phyloP scores from a whole-genome alignment of 768 basidiomycete genomes.

The Boletus reticuloceps region DNA sequence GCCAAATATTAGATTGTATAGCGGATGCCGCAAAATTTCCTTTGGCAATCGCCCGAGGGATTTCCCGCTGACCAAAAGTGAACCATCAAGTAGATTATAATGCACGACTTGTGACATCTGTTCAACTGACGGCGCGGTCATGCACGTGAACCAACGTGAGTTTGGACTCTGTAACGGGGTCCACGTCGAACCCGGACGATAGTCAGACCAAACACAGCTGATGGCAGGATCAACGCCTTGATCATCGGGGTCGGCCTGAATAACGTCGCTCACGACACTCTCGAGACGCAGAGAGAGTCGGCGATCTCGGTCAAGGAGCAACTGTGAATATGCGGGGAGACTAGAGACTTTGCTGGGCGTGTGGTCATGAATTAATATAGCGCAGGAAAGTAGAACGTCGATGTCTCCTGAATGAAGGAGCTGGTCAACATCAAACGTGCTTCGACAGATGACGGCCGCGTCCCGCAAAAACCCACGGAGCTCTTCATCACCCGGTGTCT shows the following conservation, averaged over 20 bases:
- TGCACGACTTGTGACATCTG: conserved; percentile 21
- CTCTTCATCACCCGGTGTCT: conserved; percentile 10
- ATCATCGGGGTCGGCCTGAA: not conserved
- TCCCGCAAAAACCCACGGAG: conserved; percentile 30
- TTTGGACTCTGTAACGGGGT: conserved; percentile 1
- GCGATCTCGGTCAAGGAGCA: conserved; percentile 30
- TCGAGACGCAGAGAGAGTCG: conserved; percentile 29
- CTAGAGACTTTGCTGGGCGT: conserved; percentile 8
- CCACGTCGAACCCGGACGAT: conserved; percentile 26
- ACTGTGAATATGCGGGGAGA: conserved; percentile 4
- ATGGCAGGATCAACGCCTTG: conserved; percentile 21
- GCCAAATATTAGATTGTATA: conserved; percentile 22
- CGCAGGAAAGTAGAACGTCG: conserved; percentile 19
- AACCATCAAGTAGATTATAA: conserved; percentile 23
- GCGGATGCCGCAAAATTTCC: conserved; percentile 14
- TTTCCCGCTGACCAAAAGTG: conserved; percentile 28
- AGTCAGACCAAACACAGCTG: conserved; percentile 19
- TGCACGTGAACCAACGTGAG: conserved; percentile 22
- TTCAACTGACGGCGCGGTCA: conserved; percentile 3
- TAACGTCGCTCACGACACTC: not conserved
- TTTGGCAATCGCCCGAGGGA: conserved; percentile 23
- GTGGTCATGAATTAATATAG: conserved; percentile 27
- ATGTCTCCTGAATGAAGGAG: conserved; percentile 27
- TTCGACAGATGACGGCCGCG: conserved; percentile 38
- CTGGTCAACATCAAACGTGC: conserved; percentile 27